These are phyloP conservation scores for Erigeron philadelphicus DNA, from an alignment of 140 eudicot species.

Conservation along the genomic window DNA sequence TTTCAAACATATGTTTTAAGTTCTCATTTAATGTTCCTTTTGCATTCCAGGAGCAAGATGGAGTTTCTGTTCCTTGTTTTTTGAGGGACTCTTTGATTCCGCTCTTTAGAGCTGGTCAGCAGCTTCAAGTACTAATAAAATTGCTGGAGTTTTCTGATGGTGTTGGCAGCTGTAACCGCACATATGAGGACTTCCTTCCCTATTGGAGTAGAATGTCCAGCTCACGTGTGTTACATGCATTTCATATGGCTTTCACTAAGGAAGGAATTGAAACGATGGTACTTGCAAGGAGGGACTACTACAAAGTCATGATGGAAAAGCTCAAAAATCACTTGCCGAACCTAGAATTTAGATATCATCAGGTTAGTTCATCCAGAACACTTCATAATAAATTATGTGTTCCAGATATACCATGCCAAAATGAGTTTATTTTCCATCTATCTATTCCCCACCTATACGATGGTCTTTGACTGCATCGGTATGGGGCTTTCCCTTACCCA, in stretches of 20 bases:
- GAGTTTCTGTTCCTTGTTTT: slow-evolving; percentile 75
- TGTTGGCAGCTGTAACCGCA: slow-evolving; percentile 46
- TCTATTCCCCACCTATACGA: not conserved
- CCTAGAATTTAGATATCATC: slow-evolving; percentile 57
- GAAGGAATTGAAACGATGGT: slow-evolving; percentile 47
- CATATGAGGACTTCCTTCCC: slow-evolving; percentile 70
- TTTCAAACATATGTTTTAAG: slow-evolving; percentile 7
- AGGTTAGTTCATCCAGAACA: slow-evolving; percentile 38
- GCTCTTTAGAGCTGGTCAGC: slow-evolving; percentile 90
- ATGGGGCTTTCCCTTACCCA: not conserved
- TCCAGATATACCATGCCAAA: not conserved
- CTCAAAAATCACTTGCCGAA: slow-evolving; percentile 44
- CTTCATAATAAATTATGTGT: not conserved
- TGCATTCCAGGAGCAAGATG: slow-evolving; percentile 63
- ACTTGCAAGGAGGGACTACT: slow-evolving; percentile 58
- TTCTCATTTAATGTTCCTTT: slow-evolving; percentile 14
- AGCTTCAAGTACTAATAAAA: slow-evolving; percentile 85
- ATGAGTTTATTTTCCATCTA: not conserved
- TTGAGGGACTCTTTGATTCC: slow-evolving; percentile 58
- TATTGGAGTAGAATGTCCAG: slow-evolving; percentile 44
- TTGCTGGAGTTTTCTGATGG: slow-evolving; percentile 66
- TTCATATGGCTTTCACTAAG: slow-evolving; percentile 59
- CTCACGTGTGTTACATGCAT: slow-evolving; percentile 40
- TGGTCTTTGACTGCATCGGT: not conserved
- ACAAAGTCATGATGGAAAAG: slow-evolving; percentile 60